Evolutionary conservation across 2,329 filamentous ascomycete species (phyloP).

Genomic region (Exophiala mesophila): DNA sequence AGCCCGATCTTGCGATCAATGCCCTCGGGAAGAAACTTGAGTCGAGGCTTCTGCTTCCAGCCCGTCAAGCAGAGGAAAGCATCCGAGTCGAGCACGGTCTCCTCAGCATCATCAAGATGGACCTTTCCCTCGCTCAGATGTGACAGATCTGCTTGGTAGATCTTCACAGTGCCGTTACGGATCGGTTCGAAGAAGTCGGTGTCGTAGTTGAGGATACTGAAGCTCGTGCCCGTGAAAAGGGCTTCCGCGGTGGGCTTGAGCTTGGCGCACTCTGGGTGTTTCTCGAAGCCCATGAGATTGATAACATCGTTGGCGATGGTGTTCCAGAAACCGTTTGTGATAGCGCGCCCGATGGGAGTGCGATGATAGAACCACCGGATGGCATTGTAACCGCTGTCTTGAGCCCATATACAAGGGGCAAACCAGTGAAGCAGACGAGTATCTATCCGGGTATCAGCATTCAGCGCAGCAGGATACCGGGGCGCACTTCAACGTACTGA

Average conservation of each 20-base stretch:
- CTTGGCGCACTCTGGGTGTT: conserved; percentile 41
- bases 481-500: too few species aligned
- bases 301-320: conserved; percentile 47
- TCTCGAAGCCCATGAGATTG: conserved; percentile 42
- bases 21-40: conserved; percentile 45
- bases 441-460: too few species aligned
- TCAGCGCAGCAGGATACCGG: too few species aligned
- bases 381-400: conserved; percentile 38
- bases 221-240: conserved; percentile 51
- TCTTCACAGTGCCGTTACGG: conserved; percentile 46
- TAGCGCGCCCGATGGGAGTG: conserved; percentile 46
- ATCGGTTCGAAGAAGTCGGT: conserved; percentile 55
- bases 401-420: conserved; percentile 68
- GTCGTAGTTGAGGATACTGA: conserved; percentile 59
- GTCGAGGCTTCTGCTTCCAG: conserved; percentile 47
- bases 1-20: conserved; percentile 44
- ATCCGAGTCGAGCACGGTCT: conserved; percentile 42
- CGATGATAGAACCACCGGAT: conserved; percentile 46
- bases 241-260: conserved; percentile 39
- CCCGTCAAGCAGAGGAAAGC: conserved; percentile 54
- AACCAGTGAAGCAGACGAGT: conserved; percentile 68
- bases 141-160: conserved; percentile 53
- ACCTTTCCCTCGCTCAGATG: conserved; percentile 43
- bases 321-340: conserved; percentile 50
- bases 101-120: conserved; percentile 46